Base-by-base conservation (phyloP, 306 rosid genomes). In the Cicer judaicum region DNA sequence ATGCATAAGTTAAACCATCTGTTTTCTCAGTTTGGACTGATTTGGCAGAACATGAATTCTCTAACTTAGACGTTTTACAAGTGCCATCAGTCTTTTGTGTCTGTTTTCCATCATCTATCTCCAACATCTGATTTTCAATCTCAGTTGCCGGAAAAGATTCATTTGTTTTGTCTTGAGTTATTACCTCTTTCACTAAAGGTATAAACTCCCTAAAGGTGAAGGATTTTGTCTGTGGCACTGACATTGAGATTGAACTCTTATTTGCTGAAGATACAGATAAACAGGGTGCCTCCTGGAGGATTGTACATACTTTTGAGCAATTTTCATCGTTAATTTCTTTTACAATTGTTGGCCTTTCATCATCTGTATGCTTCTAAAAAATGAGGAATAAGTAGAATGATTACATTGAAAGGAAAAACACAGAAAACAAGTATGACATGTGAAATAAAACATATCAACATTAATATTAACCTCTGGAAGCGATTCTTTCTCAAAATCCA, bases 401-500 rank as follows among this genome's bases (percentile, higher is more conserved):
- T 67, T 54, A 63, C 13, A 49, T 47, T 55, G 69, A 75, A 72
- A 70, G 64, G 49, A 42, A 72, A 72, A 65, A 68, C 43, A 66
- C 39, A 44, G 39, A 70, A 65, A 63, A 54, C 36, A 48, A 56
- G 50, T 50, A 56, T 24, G 62, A 64, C 24, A 44, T 19, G 41
- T 40, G 68, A 47, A 70, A 49, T 60, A 50, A 24, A 70, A 15
- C 44, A 64, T 70, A 54, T 7, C 14, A 53, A 76, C 71, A 54
- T 7, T 14, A 53, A 76, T 73, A 79, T 63, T 74, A 76, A 94
- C 99, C 96, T 92, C 89, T 15, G 85, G 82, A 68, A 70, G 77
- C 64, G 87, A 90, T 78, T 86, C 93, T 75, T 82, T 90, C 85
- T 87, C 93, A 79, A 88, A 84, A 84, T 88, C 92, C 77, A 88